Evolutionary conservation across 371 early-diverging fungal genomes (phyloP).

Genomic region (Lichtheimia corymbifera): DNA sequence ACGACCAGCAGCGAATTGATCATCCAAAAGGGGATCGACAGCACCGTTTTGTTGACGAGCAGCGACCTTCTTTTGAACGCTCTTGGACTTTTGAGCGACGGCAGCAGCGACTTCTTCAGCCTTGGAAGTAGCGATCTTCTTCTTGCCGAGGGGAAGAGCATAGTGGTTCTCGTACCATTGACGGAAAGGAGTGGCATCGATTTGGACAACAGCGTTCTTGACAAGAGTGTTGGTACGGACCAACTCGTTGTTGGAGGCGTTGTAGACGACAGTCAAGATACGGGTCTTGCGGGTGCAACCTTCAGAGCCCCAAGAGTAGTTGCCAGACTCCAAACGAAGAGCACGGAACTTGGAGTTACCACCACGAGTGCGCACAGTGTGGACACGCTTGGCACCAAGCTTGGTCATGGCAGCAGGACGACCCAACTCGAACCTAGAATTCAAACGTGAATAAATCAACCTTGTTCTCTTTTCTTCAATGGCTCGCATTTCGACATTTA

Average conservation of each 20-base stretch:
- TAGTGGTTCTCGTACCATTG: constrained; percentile 98
- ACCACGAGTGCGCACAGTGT: constrained; percentile 95
- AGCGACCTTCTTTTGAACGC: constrained; percentile 87
- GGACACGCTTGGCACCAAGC: constrained; percentile 94
- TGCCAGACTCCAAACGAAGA: constrained; percentile 96
- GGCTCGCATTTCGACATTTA: constrained; percentile 15
- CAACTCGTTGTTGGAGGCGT: constrained; percentile 99
- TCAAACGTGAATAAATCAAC: not conserved
- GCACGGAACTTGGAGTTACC: constrained; percentile 99
- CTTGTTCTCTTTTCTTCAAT: not conserved
- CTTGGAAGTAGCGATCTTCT: constrained; percentile 69
- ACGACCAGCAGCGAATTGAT: constrained; percentile 97
- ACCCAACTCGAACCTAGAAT: constrained; percentile 92
- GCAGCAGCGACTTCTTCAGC: constrained; percentile 61
- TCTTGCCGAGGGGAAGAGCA: constrained; percentile 86
- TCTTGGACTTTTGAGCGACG: constrained; percentile 86
- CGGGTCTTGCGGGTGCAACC: constrained; percentile 93
- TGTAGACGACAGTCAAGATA: constrained; percentile 98
- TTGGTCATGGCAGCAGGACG: constrained; percentile 97
- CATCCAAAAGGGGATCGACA: constrained; percentile 88
- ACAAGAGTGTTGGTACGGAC: constrained; percentile 99
- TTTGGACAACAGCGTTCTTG: constrained; percentile 98
- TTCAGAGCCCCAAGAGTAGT: constrained; percentile 98
- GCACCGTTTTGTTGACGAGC: constrained; percentile 80
- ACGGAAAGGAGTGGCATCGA: constrained; percentile 98